Evolutionary conservation across 2,329 filamentous ascomycete species (phyloP).

Genomic region (Aspergillus candidus): DNA sequence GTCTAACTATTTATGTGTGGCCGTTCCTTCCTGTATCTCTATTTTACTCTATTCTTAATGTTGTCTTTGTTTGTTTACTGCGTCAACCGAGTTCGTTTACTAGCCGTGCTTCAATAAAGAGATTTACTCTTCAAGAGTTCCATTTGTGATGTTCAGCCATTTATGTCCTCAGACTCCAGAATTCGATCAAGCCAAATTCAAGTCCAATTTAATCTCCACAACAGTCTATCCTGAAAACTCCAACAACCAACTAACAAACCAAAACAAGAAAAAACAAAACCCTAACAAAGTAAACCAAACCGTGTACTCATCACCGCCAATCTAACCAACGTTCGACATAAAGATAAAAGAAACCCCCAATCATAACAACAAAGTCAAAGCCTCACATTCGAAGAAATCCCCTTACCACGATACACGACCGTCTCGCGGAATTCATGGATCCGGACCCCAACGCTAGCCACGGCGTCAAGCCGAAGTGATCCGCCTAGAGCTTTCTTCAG

Average conservation of each 20-base stretch:
- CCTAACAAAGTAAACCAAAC: background rate
- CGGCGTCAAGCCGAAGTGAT: constrained; percentile 68
- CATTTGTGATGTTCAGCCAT: too few species aligned
- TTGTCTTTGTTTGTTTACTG: too few species aligned
- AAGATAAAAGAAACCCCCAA: background rate
- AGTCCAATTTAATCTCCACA: too few species aligned
- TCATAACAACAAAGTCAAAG: constrained; percentile 13
- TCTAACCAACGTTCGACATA: constrained; percentile 3
- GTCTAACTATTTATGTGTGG: too few species aligned
- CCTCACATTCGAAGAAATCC: constrained; percentile 61
- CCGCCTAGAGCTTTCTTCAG: constrained; percentile 76
- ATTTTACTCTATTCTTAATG: too few species aligned
- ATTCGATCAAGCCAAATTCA: too few species aligned
- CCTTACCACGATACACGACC: constrained; percentile 63
- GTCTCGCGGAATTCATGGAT: constrained; percentile 69
- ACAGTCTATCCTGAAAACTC: background rate
- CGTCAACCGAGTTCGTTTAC: too few species aligned
- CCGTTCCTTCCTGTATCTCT: too few species aligned
- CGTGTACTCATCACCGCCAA: background rate
- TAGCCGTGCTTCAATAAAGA: too few species aligned
- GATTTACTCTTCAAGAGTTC: too few species aligned
- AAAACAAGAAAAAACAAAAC: background rate
- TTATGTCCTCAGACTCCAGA: too few species aligned
- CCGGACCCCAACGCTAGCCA: constrained; percentile 66
- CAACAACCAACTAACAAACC: background rate